Conservation (phyloP, 1,139 yeast species). For the Magnusiomyces fungicola region DNA sequence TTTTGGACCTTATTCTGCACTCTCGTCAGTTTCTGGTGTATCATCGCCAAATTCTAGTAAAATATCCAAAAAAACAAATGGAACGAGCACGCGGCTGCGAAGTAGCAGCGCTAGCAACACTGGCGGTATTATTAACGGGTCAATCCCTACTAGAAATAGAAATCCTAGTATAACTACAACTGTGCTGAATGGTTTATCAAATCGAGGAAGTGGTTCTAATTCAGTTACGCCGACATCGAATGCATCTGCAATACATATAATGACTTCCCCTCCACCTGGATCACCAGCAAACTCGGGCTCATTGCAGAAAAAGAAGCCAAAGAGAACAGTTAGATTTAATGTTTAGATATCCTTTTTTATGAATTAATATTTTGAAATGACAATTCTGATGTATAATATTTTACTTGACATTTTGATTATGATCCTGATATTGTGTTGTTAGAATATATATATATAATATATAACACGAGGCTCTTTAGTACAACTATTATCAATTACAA, state of each 20-base stretch:
- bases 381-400: too few species aligned
- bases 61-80: background rate
- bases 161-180: background rate
- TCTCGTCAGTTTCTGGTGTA: background rate
- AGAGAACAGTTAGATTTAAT: slow-evolving; percentile 5
- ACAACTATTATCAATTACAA: too few species aligned
- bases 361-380: too few species aligned
- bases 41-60: background rate
- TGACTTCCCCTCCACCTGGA: background rate
- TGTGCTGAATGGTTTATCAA: background rate
- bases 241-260: background rate
- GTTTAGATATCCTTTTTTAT: background rate
- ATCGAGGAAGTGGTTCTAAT: too few species aligned
- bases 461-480: background rate
- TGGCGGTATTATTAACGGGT: background rate
- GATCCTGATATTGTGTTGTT: background rate
- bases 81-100: background rate
- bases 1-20: background rate
- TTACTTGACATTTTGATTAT: background rate
- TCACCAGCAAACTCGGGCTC: background rate
- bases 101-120: background rate
- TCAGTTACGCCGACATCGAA: background rate
- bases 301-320: background rate
- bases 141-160: background rate
- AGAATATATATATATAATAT: too few species aligned